Evolutionary conservation across 2,329 filamentous ascomycete species (phyloP).

Genomic region (Alternaria gaisen): DNA sequence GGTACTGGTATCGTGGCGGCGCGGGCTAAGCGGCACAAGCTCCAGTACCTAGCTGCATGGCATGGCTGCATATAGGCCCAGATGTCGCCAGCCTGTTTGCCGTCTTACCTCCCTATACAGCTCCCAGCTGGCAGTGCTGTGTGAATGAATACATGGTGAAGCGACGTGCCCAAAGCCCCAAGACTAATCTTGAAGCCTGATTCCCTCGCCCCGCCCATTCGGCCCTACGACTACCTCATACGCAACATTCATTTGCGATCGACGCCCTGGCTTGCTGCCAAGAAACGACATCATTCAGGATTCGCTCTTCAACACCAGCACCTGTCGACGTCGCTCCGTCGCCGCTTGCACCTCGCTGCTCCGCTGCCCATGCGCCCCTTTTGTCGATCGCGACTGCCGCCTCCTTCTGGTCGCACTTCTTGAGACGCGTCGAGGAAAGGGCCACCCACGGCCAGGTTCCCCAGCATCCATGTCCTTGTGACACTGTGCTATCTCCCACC

Average conservation of each 20-base stretch:
- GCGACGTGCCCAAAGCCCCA: constrained; percentile 19
- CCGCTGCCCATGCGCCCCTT: constrained; percentile 24
- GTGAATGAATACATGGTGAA: constrained; percentile 18
- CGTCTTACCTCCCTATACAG: background rate
- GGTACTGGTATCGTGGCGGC: constrained; percentile 17
- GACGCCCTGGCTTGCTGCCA: constrained; percentile 23
- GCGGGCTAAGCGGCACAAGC: constrained; percentile 30
- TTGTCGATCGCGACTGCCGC: constrained; percentile 24
- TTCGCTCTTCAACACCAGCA: constrained; percentile 20
- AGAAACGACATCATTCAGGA: constrained; percentile 38
- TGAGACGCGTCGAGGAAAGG: constrained; percentile 22
- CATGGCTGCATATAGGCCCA: constrained; percentile 26
- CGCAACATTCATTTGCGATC: constrained; percentile 25
- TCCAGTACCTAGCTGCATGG: constrained; percentile 24
- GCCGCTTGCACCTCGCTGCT: constrained; percentile 13
- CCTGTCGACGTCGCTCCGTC: constrained; percentile 7
- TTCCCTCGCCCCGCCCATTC: constrained; percentile 27
- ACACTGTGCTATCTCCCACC: constrained; percentile 42
- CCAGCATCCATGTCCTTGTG: constrained; percentile 51
- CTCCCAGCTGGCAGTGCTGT: background rate
- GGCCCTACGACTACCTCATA: constrained; percentile 26
- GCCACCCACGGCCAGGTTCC: constrained; percentile 20
- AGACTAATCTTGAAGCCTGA: constrained; percentile 9
- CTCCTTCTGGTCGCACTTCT: constrained; percentile 17
- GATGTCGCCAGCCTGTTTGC: constrained; percentile 11